phyloP scores from a whole-genome alignment of 1,284 basidiomycete genomes.

The Wolfiporia cocos region DNA sequence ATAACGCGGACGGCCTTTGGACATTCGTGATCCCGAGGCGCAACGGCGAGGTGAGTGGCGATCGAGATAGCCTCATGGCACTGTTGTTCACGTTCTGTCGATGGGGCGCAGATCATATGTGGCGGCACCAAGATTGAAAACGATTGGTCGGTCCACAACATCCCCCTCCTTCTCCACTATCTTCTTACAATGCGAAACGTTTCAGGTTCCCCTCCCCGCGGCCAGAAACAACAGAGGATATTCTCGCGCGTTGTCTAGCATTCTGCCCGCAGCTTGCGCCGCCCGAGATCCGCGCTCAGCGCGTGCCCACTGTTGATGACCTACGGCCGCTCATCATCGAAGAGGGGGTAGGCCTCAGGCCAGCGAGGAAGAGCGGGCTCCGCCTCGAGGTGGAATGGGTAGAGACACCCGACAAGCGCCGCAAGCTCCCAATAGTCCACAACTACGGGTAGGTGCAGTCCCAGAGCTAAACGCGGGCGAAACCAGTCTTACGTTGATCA shows the following conservation, averaged over 20 bases:
- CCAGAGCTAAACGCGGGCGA: too few species aligned
- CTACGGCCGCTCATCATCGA: constrained; percentile 57
- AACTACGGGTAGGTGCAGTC: constrained; percentile 46
- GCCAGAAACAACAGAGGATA: constrained; percentile 52
- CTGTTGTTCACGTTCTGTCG: background rate
- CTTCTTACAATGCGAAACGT: too few species aligned
- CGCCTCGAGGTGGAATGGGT: constrained; percentile 33
- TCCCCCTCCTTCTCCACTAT: too few species aligned
- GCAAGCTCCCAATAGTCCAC: constrained; percentile 32
- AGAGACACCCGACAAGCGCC: constrained; percentile 10
- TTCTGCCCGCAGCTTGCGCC: constrained; percentile 67
- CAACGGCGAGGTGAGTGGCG: constrained; percentile 50
- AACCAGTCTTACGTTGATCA: too few species aligned
- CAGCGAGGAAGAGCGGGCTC: constrained; percentile 39
- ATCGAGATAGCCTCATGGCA: background rate
- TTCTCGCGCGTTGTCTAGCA: constrained; percentile 49
- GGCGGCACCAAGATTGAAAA: constrained; percentile 57
- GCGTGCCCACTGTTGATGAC: constrained; percentile 55
- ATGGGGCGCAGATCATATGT: constrained; percentile 43
- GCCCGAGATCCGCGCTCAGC: constrained; percentile 40
- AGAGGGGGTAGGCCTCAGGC: constrained; percentile 53
- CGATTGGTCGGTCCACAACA: constrained; percentile 52
- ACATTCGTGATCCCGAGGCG: constrained; percentile 67
- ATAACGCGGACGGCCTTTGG: constrained; percentile 39
- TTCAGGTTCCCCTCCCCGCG: constrained; percentile 52